phyloP scores from a whole-genome alignment of 768 basidiomycete genomes.

The Pleurotus citrinopileatus region DNA sequence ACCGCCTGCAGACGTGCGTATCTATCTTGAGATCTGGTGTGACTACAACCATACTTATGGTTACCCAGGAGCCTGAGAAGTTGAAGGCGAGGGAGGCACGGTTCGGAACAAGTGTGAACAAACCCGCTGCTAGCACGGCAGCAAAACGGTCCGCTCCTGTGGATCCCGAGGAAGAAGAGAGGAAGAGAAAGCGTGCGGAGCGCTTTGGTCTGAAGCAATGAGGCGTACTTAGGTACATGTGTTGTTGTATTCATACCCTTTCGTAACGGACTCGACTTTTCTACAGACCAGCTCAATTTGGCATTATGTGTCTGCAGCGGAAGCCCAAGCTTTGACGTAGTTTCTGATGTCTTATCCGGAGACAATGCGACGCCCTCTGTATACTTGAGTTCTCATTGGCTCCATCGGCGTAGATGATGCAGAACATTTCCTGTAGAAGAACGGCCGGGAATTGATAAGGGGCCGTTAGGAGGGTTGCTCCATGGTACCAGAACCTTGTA shows the following conservation, averaged over 20 bases:
- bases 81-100: constrained; percentile 52
- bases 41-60: neutral
- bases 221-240: neutral
- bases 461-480: no score
- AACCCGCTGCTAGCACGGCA: constrained; percentile 12
- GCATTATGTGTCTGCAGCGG: no score
- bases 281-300: no score
- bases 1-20: constrained; percentile 23
- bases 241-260: neutral
- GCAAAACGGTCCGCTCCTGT: constrained; percentile 35
- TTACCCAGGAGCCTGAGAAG: constrained; percentile 43
- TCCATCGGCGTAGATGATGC: no score
- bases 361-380: no score
- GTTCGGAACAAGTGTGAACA: constrained; percentile 36
- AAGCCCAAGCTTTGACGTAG: no score
- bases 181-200: constrained; percentile 60
- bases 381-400: no score
- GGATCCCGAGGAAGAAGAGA: constrained; percentile 58
- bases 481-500: no score
- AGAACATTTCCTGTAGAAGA: no score
- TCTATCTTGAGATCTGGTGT: constrained; percentile 7
- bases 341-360: no score
- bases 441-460: no score
- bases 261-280: no score
- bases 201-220: constrained; percentile 43